A percentile compares a stretch with the other conserved stretches of the same genome.
These are phyloP conservation scores for Zasmidium angulare DNA, from an alignment of 2,329 filamentous ascomycete genomes.

Conservation along the genomic window DNA sequence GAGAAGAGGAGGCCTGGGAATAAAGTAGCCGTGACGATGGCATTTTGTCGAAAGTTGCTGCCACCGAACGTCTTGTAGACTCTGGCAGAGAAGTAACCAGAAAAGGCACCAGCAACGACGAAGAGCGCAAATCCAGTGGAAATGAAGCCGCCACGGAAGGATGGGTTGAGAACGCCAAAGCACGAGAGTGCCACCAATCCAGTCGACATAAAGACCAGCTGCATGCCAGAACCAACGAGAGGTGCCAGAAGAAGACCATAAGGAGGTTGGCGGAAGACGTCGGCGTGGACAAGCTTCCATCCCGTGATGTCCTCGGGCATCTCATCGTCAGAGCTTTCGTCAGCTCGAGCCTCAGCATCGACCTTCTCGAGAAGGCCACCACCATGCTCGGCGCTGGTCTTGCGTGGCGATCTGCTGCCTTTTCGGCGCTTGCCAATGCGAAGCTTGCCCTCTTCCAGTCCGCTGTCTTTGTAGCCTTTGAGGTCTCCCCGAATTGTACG, in stretches of 20 bases:
- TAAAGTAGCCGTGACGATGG: constrained; percentile 68
- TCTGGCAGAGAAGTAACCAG: constrained; percentile 81
- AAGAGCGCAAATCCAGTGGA: constrained; percentile 82
- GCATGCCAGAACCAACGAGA: constrained; percentile 80
- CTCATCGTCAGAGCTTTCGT: constrained; percentile 63
- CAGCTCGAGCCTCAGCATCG: constrained; percentile 51
- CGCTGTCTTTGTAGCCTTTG: constrained; percentile 68
- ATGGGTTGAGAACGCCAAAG: constrained; percentile 77
- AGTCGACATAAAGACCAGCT: constrained; percentile 77
- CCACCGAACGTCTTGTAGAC: constrained; percentile 84
- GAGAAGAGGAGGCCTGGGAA: constrained; percentile 77
- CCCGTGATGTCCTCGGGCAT: constrained; percentile 76
- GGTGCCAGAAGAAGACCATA: constrained; percentile 74
- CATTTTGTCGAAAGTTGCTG: constrained; percentile 71
- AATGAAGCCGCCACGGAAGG: constrained; percentile 85
- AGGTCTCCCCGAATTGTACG: constrained; percentile 78
- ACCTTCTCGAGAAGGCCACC: constrained; percentile 50
- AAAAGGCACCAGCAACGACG: constrained; percentile 78
- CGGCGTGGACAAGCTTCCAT: constrained; percentile 86
- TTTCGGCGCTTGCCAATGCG: constrained; percentile 52
- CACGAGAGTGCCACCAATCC: constrained; percentile 63
- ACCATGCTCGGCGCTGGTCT: constrained; percentile 51
- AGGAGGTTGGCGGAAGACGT: constrained; percentile 75
- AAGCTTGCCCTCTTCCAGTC: constrained; percentile 65
- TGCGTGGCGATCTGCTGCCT: constrained; percentile 43